phyloP scores from a whole-genome alignment of 305 asterid species.

The Solanum hybrid region DNA sequence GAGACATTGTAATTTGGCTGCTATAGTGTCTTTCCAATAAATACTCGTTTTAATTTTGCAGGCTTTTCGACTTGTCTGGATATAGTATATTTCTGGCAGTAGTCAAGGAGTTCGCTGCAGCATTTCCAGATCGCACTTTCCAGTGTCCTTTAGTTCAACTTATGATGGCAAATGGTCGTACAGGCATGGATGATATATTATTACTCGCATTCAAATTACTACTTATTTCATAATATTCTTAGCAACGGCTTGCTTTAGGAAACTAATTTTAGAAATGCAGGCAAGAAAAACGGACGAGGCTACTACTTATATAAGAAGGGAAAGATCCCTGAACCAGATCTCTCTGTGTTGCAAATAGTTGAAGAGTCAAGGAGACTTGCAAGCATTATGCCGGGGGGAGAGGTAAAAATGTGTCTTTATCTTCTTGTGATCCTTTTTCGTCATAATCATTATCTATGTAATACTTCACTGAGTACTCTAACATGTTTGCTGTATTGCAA shows the following conservation, averaged over 20 bases:
- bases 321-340: constrained; percentile 33
- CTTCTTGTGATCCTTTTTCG: background rate
- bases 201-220: background rate
- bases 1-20: background rate
- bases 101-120: constrained; percentile 13
- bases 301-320: constrained; percentile 33
- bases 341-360: constrained; percentile 22
- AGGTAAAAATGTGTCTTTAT: constrained; percentile 15
- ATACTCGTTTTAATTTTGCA: background rate
- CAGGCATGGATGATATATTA: constrained; percentile 1
- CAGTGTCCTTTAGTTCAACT: constrained; percentile 24
- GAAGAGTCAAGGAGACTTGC: constrained; percentile 29
- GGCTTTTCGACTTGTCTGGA: constrained; percentile 26
- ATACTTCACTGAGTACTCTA: background rate
- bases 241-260: background rate
- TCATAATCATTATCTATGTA: background rate
- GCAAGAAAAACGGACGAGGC: constrained; percentile 32
- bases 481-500: background rate
- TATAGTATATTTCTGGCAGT: constrained; percentile 13
- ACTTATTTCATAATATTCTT: background rate
- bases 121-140: constrained; percentile 17
- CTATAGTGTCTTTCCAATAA: background rate
- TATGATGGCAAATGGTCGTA: constrained; percentile 16
- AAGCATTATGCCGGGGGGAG: constrained; percentile 28
- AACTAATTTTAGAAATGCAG: constrained; percentile 9